Conservation (phyloP, 306 rosid species). For the Coriaria nepalensis region DNA sequence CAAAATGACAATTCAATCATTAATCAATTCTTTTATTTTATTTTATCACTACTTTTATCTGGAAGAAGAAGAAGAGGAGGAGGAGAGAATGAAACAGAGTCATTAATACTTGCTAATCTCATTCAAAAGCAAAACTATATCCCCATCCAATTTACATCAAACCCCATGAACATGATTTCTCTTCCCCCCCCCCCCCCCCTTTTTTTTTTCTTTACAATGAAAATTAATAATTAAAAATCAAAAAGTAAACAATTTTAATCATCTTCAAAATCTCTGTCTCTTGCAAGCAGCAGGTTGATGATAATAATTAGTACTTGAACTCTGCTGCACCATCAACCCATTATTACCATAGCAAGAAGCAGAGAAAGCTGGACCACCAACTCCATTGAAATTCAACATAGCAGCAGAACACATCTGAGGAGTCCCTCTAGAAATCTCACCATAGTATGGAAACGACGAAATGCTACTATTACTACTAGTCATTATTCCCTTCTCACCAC, state of each 20-base stretch:
- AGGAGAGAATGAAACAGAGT: too few species aligned
- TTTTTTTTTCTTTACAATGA: background rate
- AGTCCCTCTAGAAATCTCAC: constrained; percentile 15
- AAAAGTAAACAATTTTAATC: constrained; percentile 3
- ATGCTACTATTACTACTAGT: constrained; percentile 10
- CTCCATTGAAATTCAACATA: constrained; percentile 25
- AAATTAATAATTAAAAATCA: constrained; percentile 1
- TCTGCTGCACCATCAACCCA: background rate
- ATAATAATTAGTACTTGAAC: constrained; percentile 17
- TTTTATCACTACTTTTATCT: too few species aligned
- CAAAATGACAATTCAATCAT: too few species aligned
- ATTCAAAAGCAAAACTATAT: constrained; percentile 21
- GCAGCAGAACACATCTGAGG: constrained; percentile 49
- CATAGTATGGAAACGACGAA: constrained; percentile 3
- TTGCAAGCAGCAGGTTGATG: constrained; percentile 20
- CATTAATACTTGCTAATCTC: constrained; percentile 2
- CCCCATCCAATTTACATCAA: constrained; percentile 33
- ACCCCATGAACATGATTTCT: constrained; percentile 9
- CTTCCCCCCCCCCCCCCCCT: constrained; percentile 10
- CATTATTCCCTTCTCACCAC: constrained; percentile 9
- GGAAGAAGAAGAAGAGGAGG: too few species aligned
- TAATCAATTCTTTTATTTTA: too few species aligned
- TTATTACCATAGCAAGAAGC: constrained; percentile 20
- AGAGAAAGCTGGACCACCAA: constrained; percentile 12
- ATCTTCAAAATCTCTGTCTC: constrained; percentile 33